Percentiles rank a stretch among this genome's conserved stretches.
Evolutionary conservation across 176 grass and related monocot genomes (phyloP).

Genomic region (Pharus latifolius): DNA sequence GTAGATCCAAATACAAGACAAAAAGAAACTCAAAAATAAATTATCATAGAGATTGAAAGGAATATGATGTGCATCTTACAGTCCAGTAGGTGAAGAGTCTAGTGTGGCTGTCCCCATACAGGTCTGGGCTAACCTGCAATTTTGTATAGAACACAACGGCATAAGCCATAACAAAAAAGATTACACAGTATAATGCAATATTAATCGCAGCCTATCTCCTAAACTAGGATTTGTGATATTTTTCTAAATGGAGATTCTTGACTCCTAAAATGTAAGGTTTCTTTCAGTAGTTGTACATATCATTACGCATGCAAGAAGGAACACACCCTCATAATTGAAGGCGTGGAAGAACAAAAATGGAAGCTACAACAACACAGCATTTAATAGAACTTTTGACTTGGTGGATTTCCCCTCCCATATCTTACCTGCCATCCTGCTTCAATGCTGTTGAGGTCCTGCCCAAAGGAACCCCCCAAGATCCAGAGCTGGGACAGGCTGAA

Average conservation of each 20-base stretch:
- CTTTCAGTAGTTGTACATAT: conserved; percentile 5
- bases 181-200: neutral
- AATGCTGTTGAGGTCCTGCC: conserved; percentile 86
- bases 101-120: conserved; percentile 84
- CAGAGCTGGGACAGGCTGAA: conserved; percentile 89
- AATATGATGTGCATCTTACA: conserved; percentile 43
- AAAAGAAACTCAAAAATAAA: neutral
- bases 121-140: conserved; percentile 77
- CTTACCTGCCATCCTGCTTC: conserved; percentile 90
- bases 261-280: conserved; percentile 19
- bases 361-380: conserved; percentile 31
- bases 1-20: conserved; percentile 19
- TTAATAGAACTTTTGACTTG: conserved; percentile 35
- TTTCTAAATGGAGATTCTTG: conserved; percentile 5
- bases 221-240: no score
- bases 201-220: conserved; percentile 13
- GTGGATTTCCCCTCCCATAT: neutral
- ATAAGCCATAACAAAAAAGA: conserved; percentile 7
- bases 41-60: conserved; percentile 4
- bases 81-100: conserved; percentile 91
- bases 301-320: conserved; percentile 26
- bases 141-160: conserved; percentile 1
- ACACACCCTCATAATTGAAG: conserved; percentile 12
- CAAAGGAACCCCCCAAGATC: conserved; percentile 81
- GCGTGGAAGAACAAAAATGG: conserved; percentile 26